Base-by-base conservation (phyloP, 345 rosid genomes). In the Gossypium stocksii region DNA sequence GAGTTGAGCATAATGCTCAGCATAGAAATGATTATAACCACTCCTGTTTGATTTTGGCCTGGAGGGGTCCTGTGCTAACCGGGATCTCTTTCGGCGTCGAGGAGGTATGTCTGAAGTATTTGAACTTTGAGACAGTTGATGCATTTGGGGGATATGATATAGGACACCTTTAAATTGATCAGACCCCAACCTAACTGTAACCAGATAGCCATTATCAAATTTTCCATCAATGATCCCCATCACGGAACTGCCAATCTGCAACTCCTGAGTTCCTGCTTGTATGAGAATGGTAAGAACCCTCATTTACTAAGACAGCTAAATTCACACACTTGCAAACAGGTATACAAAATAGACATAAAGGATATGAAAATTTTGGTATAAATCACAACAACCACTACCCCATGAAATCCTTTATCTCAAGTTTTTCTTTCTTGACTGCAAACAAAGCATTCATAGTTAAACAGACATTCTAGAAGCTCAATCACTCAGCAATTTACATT, bases 211-310 rank as follows among this genome's bases (percentile, higher is more conserved):
- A 57, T 60, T 80, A 48, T 94, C 98, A 46, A 94, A 92, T 79
- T 94, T 94, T 58, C 87, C 97, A 71, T 94, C 98, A 71, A 94
- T 91, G 43, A 60, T 67, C 82, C 98, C 98, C 0, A 66, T 66
- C 76, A 90, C 88, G 15, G 83, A 78, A 83, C 76, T 74, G 54
- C 98, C 97, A 77, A 73, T 72, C 66, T 74, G 77, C 87, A 85
- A 76, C 51, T 84, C 81, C 7, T 70, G 54, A 73, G 68, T 72
- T 73, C 81, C 92, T 86, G 83, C 82, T 67, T 59, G 29, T 54
- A 29, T 57, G 60, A 78, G 16, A 41, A 15, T 29, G 44, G 46
- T 51, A 29, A 69, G 59, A 69, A 9, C 44, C 60, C 16, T 5
- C 45, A 27, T 51, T 69, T 25, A 16, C 2, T 15, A 68, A 49